Conservation (phyloP, 2,329 filamentous ascomycete genomes). For the Fusarium sp. region DNA sequence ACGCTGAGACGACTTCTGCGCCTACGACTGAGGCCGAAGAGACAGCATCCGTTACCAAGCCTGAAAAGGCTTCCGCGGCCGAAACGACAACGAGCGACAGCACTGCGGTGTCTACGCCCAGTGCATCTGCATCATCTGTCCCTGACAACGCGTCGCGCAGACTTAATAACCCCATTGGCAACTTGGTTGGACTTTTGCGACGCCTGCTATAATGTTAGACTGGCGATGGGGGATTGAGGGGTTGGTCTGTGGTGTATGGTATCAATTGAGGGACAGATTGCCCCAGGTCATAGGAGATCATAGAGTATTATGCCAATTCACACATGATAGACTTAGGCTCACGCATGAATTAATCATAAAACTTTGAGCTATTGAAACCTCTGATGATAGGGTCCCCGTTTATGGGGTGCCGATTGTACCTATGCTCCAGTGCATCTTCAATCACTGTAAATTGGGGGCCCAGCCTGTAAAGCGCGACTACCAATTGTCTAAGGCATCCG, state of each 20-base stretch:
- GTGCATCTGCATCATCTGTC: not conserved
- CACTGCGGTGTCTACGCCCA: not conserved
- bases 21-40: not conserved
- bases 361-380: not conserved
- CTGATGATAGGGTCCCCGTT: not conserved
- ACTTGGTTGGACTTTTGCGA: not conserved
- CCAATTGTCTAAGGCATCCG: no score
- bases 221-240: no score
- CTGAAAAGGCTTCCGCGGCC: not conserved
- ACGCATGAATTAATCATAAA: not conserved
- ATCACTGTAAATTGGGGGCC: not conserved
- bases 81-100: not conserved
- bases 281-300: not conserved
- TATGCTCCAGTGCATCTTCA: not conserved
- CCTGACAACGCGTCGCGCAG: slow-evolving; percentile 13
- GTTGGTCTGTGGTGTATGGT: not conserved
- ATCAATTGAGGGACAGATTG: not conserved
- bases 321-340: not conserved
- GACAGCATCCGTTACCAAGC: not conserved
- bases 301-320: not conserved
- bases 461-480: no score
- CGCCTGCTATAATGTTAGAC: not conserved
- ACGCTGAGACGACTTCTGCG: not conserved
- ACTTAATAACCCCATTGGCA: slow-evolving; percentile 8
- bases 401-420: not conserved